Conservation (phyloP, 768 basidiomycete genomes). For the Lactarius deliciosus region DNA sequence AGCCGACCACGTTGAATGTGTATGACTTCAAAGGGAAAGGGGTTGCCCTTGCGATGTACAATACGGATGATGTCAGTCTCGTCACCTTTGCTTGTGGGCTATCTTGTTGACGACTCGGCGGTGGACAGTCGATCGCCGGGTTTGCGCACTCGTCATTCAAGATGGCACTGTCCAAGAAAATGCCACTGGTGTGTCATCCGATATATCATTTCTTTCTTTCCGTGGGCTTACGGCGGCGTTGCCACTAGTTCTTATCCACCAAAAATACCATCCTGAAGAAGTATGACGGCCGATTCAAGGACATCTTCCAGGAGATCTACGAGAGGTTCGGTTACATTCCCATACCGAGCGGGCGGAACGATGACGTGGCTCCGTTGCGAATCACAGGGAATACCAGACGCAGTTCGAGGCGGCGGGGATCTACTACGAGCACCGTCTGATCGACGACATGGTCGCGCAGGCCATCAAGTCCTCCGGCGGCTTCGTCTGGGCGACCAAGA, state of each 20-base stretch:
- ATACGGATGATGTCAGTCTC: conserved; percentile 80
- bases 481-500: conserved; percentile 68
- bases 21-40: conserved; percentile 93
- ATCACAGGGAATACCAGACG: conserved; percentile 60
- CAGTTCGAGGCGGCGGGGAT: conserved; percentile 69
- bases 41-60: conserved; percentile 97
- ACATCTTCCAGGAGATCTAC: conserved; percentile 97
- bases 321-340: conserved; percentile 49
- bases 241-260: conserved; percentile 84
- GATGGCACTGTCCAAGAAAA: conserved; percentile 82
- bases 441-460: conserved; percentile 99
- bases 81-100: not conserved
- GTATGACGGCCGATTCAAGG: conserved; percentile 99
- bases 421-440: conserved; percentile 95
- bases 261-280: conserved; percentile 98
- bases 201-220: not conserved
- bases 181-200: conserved; percentile 54
- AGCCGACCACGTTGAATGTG: conserved; percentile 69
- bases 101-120: not conserved
- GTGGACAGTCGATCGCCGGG: conserved; percentile 77
- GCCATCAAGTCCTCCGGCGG: conserved; percentile 96
- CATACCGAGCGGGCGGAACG: not conserved
- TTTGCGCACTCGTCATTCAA: conserved; percentile 99
- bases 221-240: not conserved
- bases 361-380: not conserved